Evolutionary conservation across 2,329 filamentous ascomycete genomes (phyloP), one percentile per base, ranked within the genome.

Genomic region (Colletotrichum paranaense): DNA sequence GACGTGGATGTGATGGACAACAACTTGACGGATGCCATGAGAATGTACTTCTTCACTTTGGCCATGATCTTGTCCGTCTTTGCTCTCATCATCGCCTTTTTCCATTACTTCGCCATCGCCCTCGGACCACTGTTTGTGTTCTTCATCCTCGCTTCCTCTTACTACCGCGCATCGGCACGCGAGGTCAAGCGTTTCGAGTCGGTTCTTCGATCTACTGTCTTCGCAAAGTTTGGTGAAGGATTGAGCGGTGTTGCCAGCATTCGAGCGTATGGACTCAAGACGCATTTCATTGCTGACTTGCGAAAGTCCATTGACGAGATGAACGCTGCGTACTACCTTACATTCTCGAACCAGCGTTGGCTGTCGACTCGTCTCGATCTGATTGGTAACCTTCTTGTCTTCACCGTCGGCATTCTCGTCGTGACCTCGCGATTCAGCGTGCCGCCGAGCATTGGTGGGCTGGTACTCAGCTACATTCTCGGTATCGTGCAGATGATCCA

Each of bases 1-100:
- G 97, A 99, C 79, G 94, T 98, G 53, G 95, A 98, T 79, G 94
- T 97, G 69, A 97, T 98, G 95, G 97, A 98, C 84, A 98, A 98
- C 81, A 94, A 92, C 71, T 85, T 98, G 56, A 93, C 93, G 0
- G 96, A 98, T 78, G 93, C 94, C 4, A 94, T 98, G 83, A 91
- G 96, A 76, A 97, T 98, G 92, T 98, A 96, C 85, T 92, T 95
- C 78, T 85, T 98, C 77, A 98, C 95, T 1, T 84, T 97, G 77
- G 92, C 90, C 52, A 94, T 93, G 89, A 95, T 98, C 76, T 86
- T 92, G 2, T 92, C 93, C 5, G 94, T 98, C 46, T 97, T 98
- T 80, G 91, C 92, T 55, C 88, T 98, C 76, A 97, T 98, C 84
- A 97, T 98, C 78, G 92, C 94, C n/a, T 98, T 93, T 84, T 98